Conservation (phyloP, 2,329 filamentous ascomycete species). For the Teratosphaeria epicoccoides region DNA sequence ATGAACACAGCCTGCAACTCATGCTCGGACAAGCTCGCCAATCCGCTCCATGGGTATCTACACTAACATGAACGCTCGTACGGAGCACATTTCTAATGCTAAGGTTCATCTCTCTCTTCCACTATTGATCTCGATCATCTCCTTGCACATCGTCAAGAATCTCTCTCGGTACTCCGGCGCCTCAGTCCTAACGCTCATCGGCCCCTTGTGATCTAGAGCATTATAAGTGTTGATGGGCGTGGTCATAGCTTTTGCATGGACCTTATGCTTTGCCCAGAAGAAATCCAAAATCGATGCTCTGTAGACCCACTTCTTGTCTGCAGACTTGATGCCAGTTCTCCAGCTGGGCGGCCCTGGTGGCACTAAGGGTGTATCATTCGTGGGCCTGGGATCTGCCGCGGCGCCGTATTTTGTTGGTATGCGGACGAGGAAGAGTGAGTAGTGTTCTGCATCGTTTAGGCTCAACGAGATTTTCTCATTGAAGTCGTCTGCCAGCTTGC, state of each 20-base stretch:
- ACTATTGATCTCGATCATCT: constrained; percentile 28
- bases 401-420: constrained; percentile 30
- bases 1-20: too few species aligned
- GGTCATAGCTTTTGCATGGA: constrained; percentile 56
- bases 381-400: constrained; percentile 25
- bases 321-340: constrained; percentile 51
- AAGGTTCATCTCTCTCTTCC: background rate
- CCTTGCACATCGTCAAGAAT: constrained; percentile 43
- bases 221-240: constrained; percentile 48
- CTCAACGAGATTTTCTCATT: constrained; percentile 53
- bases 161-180: constrained; percentile 55
- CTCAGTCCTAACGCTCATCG: constrained; percentile 65
- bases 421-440: constrained; percentile 62
- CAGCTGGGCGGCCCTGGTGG: constrained; percentile 35
- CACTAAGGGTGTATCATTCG: constrained; percentile 16
- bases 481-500: constrained; percentile 57
- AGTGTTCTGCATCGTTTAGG: constrained; percentile 46
- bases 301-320: constrained; percentile 56
- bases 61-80: background rate
- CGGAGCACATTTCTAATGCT: background rate
- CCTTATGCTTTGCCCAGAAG: constrained; percentile 66
- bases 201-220: constrained; percentile 50
- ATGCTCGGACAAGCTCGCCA: background rate
- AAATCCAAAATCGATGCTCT: constrained; percentile 61
- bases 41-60: background rate